A percentile compares a stretch with the other conserved stretches of the same genome.
These are phyloP conservation scores for Brassica incana DNA, from an alignment of 345 rosid species.

Conservation along the genomic window DNA sequence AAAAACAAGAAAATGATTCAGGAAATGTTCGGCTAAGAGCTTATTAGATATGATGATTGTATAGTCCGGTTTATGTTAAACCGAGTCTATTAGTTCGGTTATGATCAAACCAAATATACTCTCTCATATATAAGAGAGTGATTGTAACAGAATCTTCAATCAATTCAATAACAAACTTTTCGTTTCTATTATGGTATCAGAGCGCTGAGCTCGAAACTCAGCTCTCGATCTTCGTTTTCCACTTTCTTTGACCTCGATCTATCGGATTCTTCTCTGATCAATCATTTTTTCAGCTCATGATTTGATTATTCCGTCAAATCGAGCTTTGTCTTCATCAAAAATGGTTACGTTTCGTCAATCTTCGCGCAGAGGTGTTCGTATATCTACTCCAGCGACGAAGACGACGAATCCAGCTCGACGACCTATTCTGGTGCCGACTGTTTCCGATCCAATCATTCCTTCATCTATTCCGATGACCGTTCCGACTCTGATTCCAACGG, in stretches of 20 bases:
- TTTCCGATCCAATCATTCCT: not conserved
- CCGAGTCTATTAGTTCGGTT: not conserved
- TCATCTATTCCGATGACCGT: not conserved
- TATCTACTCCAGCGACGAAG: not conserved
- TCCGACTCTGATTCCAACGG: not conserved
- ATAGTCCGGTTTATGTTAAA: not conserved
- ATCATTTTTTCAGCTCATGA: not conserved
- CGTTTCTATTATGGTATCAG: not conserved
- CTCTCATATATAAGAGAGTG: not conserved
- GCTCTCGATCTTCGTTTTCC: not conserved
- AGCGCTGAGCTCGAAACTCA: not conserved
- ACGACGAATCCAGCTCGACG: not conserved
- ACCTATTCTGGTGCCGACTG: not conserved
- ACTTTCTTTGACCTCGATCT: not conserved
- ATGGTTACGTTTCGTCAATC: not conserved
- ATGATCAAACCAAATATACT: not conserved
- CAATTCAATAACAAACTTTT: not conserved
- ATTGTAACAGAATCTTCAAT: not conserved
- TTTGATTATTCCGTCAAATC: not conserved
- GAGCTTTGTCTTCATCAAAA: not conserved
- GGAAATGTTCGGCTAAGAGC: too few relatives aligned
- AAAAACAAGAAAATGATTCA: slow-evolving; percentile 19
- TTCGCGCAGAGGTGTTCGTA: not conserved
- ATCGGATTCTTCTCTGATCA: not conserved
- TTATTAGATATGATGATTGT: not conserved